Percentiles rank a stretch among this genome's conserved stretches.
Evolutionary conservation across 1,284 basidiomycete species (phyloP).

Genomic region (Ceratobasidium sp.): DNA sequence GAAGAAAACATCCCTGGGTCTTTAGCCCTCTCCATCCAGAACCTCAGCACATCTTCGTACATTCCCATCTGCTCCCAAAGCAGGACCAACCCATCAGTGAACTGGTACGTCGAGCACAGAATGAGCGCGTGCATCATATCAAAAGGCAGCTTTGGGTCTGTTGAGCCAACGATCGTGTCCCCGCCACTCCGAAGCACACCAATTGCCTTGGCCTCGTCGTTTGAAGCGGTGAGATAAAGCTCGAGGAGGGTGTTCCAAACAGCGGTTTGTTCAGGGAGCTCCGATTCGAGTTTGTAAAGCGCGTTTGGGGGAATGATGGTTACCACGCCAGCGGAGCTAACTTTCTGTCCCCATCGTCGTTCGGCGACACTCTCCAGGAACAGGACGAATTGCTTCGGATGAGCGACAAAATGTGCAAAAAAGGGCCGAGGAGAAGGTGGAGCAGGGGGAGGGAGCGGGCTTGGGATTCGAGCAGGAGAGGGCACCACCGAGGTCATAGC

Average conservation of each 20-base stretch:
- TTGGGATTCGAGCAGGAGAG: constrained; percentile 52
- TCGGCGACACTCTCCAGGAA: constrained; percentile 91
- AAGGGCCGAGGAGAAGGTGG: constrained; percentile 84
- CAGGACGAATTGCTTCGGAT: constrained; percentile 81
- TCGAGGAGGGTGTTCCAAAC: constrained; percentile 98
- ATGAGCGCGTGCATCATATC: constrained; percentile 93
- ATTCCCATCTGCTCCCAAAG: constrained; percentile 95
- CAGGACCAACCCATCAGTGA: constrained; percentile 85
- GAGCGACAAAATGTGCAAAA: constrained; percentile 95
- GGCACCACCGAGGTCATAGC: constrained; percentile 46
- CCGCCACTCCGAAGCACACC: constrained; percentile 63
- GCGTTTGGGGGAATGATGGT: constrained; percentile 22
- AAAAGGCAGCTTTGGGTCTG: constrained; percentile 73
- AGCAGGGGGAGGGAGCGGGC: constrained; percentile 52
- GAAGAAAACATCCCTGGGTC: constrained; percentile 8
- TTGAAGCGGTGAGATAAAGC: constrained; percentile 73
- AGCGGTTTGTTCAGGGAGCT: constrained; percentile 71
- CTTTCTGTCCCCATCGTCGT: constrained; percentile 81
- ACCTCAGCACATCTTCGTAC: constrained; percentile 94
- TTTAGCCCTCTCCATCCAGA: constrained; percentile 76
- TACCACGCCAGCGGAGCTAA: constrained; percentile 59
- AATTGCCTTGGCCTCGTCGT: constrained; percentile 56
- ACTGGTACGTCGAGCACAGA: constrained; percentile 85
- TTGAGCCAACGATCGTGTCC: constrained; percentile 50
- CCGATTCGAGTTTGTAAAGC: constrained; percentile 23